A percentile compares a stretch with the other conserved stretches of the same genome.
phyloP scores from a whole-genome alignment of 768 basidiomycete species.

The Russula sp. region DNA sequence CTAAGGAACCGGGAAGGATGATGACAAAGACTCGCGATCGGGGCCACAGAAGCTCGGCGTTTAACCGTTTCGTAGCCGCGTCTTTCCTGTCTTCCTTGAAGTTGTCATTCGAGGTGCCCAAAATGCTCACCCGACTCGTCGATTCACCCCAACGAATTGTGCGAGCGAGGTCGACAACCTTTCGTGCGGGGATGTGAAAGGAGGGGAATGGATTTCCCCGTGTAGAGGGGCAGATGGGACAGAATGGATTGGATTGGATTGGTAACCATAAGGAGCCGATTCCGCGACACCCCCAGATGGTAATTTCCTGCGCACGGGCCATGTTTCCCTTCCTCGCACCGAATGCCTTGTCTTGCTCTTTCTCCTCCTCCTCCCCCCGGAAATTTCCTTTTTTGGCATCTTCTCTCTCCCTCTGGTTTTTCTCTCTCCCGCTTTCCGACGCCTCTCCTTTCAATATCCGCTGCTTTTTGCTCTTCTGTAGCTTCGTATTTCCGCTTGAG shows the following conservation, averaged over 20 bases:
- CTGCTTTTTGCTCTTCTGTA: background rate
- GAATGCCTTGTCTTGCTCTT: slow-evolving; percentile 27
- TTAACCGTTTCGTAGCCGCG: background rate
- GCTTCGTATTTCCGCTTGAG: background rate
- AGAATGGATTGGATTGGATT: slow-evolving; percentile 4
- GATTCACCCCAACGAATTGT: background rate
- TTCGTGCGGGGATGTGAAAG: background rate
- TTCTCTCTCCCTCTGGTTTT: slow-evolving; percentile 30
- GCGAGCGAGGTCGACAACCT: background rate
- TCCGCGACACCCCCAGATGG: slow-evolving; percentile 24
- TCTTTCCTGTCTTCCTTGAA: background rate
- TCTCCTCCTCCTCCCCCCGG: slow-evolving; percentile 32
- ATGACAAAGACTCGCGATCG: slow-evolving; percentile 2
- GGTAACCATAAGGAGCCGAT: slow-evolving; percentile 12
- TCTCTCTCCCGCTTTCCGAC: background rate
- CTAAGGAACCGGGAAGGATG: too few relatives aligned
- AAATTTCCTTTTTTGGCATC: slow-evolving; percentile 37
- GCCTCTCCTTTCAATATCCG: background rate
- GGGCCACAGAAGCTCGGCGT: slow-evolving; percentile 5
- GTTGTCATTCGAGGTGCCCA: too few relatives aligned
- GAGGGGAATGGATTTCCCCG: slow-evolving; percentile 3
- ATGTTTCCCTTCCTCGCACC: slow-evolving; percentile 4
- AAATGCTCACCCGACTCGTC: background rate
- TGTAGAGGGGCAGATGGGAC: background rate
- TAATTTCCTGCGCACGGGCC: slow-evolving; percentile 31